These are phyloP conservation scores for Gigaspora rosea DNA, from an alignment of 192 early-diverging fungal species.

Conservation along the genomic window DNA sequence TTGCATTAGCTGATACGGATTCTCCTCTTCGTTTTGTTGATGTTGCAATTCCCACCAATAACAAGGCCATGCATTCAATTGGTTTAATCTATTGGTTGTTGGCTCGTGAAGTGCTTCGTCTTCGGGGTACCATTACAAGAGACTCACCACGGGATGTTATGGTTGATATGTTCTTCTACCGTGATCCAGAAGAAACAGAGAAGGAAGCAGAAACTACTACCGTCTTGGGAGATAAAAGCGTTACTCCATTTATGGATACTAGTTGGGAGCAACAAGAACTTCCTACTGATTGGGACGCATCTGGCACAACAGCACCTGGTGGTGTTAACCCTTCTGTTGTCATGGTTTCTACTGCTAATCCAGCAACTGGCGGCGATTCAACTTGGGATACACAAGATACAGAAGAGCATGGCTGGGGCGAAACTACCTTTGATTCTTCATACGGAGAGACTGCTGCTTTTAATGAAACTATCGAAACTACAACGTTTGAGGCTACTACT, in stretches of 20 bases:
- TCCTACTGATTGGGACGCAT: conserved; percentile 29
- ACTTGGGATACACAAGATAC: conserved; percentile 11
- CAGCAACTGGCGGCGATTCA: background rate
- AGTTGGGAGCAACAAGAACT: conserved; percentile 69
- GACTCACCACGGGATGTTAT: conserved; percentile 91
- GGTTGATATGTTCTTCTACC: conserved; percentile 99
- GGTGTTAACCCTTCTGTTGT: conserved; percentile 47
- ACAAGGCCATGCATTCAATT: conserved; percentile 98
- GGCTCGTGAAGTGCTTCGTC: conserved; percentile 98
- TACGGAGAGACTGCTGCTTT: background rate
- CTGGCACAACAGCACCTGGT: conserved; percentile 45
- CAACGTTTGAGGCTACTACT: too few species aligned
- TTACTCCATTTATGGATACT: conserved; percentile 42
- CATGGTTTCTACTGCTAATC: conserved; percentile 38
- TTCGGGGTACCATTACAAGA: conserved; percentile 90
- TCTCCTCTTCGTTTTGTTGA: conserved; percentile 93
- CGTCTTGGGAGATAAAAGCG: conserved; percentile 44
- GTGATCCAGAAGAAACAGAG: conserved; percentile 95
- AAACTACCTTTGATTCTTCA: background rate
- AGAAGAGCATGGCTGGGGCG: background rate
- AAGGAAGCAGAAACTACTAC: conserved; percentile 83
- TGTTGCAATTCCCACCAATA: conserved; percentile 99
- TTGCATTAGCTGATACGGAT: conserved; percentile 98
- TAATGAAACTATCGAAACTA: background rate
- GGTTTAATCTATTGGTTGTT: conserved; percentile 98